phyloP scores from a whole-genome alignment of 2,329 filamentous ascomycete species.

The Macroventuria anomochaeta region DNA sequence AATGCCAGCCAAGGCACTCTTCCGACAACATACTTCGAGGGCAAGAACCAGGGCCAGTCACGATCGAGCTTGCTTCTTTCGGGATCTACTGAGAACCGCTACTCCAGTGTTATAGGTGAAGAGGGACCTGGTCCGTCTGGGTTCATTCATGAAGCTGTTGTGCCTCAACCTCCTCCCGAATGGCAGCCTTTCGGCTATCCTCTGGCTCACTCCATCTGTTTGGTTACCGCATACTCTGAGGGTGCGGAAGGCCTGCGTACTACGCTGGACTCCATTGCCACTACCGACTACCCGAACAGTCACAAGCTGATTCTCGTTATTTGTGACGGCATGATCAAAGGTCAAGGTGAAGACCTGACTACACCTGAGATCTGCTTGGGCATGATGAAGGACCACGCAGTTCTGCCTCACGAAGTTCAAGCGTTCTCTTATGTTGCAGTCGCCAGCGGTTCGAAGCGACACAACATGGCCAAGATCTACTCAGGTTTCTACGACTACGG shows the following conservation, averaged over 20 bases:
- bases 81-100: constrained; percentile 53
- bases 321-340: constrained; percentile 97
- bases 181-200: constrained; percentile 98
- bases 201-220: constrained; percentile 87
- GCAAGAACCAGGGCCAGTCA: constrained; percentile 42
- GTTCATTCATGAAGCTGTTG: constrained; percentile 95
- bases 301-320: constrained; percentile 97
- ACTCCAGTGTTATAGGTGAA: constrained; percentile 62
- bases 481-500: constrained; percentile 99
- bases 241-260: constrained; percentile 91
- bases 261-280: constrained; percentile 93
- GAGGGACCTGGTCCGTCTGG: constrained; percentile 83
- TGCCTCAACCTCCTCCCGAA: constrained; percentile 93
- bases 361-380: constrained; percentile 88
- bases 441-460: constrained; percentile 91
- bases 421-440: constrained; percentile 97
- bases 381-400: constrained; percentile 93
- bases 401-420: constrained; percentile 80
- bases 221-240: constrained; percentile 97
- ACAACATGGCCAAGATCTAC: constrained; percentile 99
- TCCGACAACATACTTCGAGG: constrained; percentile 50
- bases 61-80: constrained; percentile 54
- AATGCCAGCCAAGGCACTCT: constrained; percentile 65
- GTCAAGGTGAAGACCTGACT: constrained; percentile 82
- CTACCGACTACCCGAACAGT: constrained; percentile 98